These are phyloP conservation scores for Periconia sp. DNA, from an alignment of 2,329 filamentous ascomycete genomes.

Conservation along the genomic window DNA sequence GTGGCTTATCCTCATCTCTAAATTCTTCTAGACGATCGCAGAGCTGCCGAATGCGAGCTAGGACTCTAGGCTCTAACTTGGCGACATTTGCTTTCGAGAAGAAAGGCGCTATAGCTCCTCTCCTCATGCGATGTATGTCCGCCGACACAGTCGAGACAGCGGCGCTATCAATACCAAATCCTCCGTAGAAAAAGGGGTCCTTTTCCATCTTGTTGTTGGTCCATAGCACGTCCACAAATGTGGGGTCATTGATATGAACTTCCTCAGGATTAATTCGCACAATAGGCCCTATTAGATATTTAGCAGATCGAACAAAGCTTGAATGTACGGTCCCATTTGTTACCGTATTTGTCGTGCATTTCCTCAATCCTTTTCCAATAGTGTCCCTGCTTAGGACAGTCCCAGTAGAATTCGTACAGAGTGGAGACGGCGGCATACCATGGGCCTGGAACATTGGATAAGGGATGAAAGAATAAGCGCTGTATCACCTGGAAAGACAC, in stretches of 20 bases:
- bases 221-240: conserved; percentile 17
- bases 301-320: not conserved
- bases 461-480: conserved; percentile 15
- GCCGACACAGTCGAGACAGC: conserved; percentile 21
- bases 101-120: conserved; percentile 27
- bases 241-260: conserved; percentile 21
- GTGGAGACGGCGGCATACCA: conserved; percentile 15
- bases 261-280: conserved; percentile 19
- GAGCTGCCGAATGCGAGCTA: conserved; percentile 13
- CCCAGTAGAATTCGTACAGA: conserved; percentile 16
- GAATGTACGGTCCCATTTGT: not conserved
- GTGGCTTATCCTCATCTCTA: conserved; percentile 3
- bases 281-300: conserved; percentile 9
- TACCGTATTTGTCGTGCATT: conserved; percentile 34
- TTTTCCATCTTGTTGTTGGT: conserved; percentile 17
- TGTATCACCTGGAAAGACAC: conserved; percentile 7
- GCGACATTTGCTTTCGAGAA: conserved; percentile 32
- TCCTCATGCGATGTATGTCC: conserved; percentile 22
- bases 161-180: conserved; percentile 14
- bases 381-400: conserved; percentile 8
- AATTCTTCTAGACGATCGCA: conserved; percentile 11
- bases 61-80: conserved; percentile 24
- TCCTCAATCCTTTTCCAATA: too few relatives aligned
- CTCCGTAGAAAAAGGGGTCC: conserved; percentile 16
- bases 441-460: conserved; percentile 16